These are phyloP conservation scores for Gossypium raimondii DNA, from an alignment of 345 rosid species.

Conservation along the genomic window DNA sequence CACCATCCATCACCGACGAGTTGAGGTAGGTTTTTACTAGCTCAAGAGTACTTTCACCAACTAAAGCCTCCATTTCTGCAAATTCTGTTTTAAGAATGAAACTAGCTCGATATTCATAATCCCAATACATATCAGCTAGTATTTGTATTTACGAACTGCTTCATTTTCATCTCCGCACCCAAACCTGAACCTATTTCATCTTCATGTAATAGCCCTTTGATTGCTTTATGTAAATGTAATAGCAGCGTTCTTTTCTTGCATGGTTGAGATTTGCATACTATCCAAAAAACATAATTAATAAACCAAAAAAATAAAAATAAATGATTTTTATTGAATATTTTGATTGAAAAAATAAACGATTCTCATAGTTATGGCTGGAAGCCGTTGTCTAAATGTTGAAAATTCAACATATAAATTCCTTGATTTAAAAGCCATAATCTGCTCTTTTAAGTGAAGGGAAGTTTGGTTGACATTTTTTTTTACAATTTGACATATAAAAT, in stretches of 20 bases:
- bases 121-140: background rate
- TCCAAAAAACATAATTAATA: background rate
- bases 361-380: no score
- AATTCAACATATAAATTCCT: no score
- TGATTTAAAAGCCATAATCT: no score
- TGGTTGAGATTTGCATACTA: background rate
- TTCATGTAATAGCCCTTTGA: conserved; percentile 5
- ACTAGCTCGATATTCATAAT: background rate
- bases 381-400: no score
- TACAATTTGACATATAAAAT: no score
- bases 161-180: background rate
- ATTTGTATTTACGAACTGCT: background rate
- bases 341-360: background rate
- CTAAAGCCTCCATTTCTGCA: no score
- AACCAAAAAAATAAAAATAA: background rate
- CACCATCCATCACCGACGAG: no score
- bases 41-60: no score
- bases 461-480: no score
- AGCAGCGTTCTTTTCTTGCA: conserved; percentile 1
- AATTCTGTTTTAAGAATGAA: background rate
- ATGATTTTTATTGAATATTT: background rate
- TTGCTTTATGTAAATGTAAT: background rate
- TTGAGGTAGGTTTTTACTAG: no score
- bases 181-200: background rate
- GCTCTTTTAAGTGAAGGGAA: no score